Percentiles rank a stretch among this genome's conserved stretches.
phyloP scores from a whole-genome alignment of 805 yeast species.

The Diddensiella caesifluorescens region DNA sequence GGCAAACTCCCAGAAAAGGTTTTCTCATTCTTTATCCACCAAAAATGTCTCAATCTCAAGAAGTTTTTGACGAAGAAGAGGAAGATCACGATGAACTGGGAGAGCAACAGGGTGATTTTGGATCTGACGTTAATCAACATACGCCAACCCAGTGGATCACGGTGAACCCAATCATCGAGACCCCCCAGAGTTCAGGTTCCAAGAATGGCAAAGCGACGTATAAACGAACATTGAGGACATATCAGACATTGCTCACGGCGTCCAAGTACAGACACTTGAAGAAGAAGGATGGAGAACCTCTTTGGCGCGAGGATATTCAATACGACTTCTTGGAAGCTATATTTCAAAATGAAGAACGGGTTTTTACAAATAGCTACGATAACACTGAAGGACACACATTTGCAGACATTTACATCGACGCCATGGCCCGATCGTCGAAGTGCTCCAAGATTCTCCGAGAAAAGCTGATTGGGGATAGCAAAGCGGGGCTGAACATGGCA shows the following conservation, averaged over 20 bases:
- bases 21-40: no score
- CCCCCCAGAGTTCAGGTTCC: no score
- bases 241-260: conserved; percentile 25
- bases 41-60: no score
- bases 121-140: no score
- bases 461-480: conserved; percentile 58
- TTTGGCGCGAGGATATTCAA: conserved; percentile 84
- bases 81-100: no score
- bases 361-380: conserved; percentile 48
- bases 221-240: no score
- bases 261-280: conserved; percentile 48
- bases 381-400: conserved; percentile 55
- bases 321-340: conserved; percentile 65
- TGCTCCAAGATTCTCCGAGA: conserved; percentile 81
- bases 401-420: conserved; percentile 74
- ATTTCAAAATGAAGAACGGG: conserved; percentile 56
- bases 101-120: no score
- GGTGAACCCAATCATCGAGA: no score
- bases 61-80: no score
- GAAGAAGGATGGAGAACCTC: conserved; percentile 87
- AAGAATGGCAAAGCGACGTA: no score
- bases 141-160: no score
- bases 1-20: no score
- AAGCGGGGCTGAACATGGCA: conserved; percentile 62
- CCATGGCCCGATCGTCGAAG: conserved; percentile 76